These are phyloP conservation scores for Alternaria incomplexa DNA, from an alignment of 2,329 filamentous ascomycete genomes.

Conservation along the genomic window DNA sequence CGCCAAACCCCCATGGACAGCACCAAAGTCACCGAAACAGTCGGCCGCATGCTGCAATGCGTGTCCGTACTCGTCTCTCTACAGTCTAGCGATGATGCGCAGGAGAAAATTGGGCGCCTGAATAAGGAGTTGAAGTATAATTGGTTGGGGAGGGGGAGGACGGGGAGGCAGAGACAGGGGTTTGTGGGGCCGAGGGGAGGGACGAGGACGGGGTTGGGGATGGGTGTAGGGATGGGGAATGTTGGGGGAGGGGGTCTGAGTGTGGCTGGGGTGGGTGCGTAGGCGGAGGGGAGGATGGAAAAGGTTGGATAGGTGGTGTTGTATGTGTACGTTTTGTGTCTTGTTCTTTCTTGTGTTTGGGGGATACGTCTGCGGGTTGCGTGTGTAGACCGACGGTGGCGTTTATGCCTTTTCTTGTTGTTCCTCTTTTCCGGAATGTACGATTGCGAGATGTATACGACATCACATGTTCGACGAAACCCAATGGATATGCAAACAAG, in stretches of 20 bases:
- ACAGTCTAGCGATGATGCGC: constrained; percentile 72
- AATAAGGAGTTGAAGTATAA: constrained; percentile 92
- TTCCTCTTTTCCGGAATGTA: too few relatives aligned
- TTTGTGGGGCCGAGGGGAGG: constrained; percentile 75
- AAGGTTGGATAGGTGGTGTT: background rate
- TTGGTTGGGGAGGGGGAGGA: constrained; percentile 90
- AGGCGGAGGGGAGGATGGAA: background rate
- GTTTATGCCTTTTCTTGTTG: background rate
- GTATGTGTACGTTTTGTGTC: background rate
- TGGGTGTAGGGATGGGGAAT: background rate
- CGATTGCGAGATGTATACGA: background rate
- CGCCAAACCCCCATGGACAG: constrained; percentile 51
- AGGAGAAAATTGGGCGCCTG: constrained; percentile 80
- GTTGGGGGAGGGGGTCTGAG: background rate
- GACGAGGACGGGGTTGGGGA: constrained; percentile 17
- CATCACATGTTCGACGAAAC: background rate
- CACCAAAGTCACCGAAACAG: constrained; percentile 89
- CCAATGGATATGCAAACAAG: too few relatives aligned
- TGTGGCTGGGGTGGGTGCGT: background rate
- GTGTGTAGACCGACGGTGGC: background rate
- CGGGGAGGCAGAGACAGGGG: constrained; percentile 84
- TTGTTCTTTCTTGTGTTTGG: background rate
- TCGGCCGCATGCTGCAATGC: constrained; percentile 94
- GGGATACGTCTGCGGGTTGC: background rate
- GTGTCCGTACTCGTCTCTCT: constrained; percentile 87